Evolutionary conservation across 2,329 filamentous ascomycete species (phyloP).

Genomic region (Colletotrichum sp.): DNA sequence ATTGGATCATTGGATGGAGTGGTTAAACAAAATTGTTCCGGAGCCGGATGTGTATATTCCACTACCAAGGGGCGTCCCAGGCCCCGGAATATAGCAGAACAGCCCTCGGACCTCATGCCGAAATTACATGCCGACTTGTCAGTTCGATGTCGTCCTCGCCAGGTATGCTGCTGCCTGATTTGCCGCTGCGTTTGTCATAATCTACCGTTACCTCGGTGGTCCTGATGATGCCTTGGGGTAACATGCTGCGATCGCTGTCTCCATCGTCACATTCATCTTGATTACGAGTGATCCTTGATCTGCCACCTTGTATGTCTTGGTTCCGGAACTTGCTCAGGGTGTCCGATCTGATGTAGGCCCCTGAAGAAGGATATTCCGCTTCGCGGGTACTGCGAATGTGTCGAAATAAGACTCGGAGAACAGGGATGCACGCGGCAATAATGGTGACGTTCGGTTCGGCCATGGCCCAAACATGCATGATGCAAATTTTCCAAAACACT

Average conservation of each 20-base stretch:
- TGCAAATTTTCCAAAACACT: slow-evolving; percentile 2
- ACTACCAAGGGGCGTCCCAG: too few relatives aligned
- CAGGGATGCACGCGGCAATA: slow-evolving; percentile 34
- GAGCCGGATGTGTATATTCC: too few relatives aligned
- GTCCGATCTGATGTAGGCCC: not conserved
- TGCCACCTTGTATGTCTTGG: not conserved
- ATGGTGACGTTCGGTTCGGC: slow-evolving; percentile 34
- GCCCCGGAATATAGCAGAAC: too few relatives aligned
- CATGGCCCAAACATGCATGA: slow-evolving; percentile 24
- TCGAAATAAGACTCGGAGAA: slow-evolving; percentile 28
- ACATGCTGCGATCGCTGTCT: not conserved
- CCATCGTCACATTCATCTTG: not conserved
- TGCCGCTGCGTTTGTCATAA: not conserved
- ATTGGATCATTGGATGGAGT: too few relatives aligned
- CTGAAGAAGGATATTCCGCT: not conserved
- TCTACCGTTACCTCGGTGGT: not conserved
- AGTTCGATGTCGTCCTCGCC: not conserved
- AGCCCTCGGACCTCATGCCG: not conserved
- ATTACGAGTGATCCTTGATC: not conserved
- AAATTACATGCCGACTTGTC: not conserved
- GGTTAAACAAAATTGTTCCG: too few relatives aligned
- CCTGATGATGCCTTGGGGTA: not conserved
- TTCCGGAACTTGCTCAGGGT: not conserved
- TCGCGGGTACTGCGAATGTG: not conserved
- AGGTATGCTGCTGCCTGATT: not conserved